Evolutionary conservation across 495 filamentous ascomycete genomes (phyloP), one percentile per base, ranked within the genome.

Genomic region (Penicillium arizonense): DNA sequence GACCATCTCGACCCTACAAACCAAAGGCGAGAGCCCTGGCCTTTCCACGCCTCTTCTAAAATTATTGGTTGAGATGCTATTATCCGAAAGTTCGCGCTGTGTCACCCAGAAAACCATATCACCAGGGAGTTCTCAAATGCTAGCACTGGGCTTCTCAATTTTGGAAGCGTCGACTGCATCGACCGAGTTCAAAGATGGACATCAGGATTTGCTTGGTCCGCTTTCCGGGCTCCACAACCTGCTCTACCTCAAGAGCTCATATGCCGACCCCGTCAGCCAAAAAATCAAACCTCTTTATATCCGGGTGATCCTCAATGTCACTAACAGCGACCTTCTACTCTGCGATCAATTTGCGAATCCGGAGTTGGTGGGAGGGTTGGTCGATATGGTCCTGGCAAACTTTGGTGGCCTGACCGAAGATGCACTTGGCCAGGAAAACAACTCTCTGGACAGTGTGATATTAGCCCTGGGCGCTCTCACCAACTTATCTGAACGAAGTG

Each of bases 401-500:
- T 76, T 76, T 37, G 39, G 53, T 13, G 55, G 70, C 21, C 53
- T 79, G 21, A 69, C 74, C 4, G 67, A 71, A n/a, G 62, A 70
- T 41, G 52, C 74, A 8, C 63, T 62, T 11, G 70, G 74, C 28
- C 67, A 82, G 21, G 68, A 82, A 33, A 72, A 76, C 37, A 59
- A 76, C 28, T 62, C 77, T 13, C 68, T 92, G 20, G 87, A 97
- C 54, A 78, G 79, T 20, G 79, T 96, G 16, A 84, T 96, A 44
- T 76, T 97, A 50, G 80, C 87, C 39, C 71, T 96, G 32, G 95
- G 91, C 0, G 83, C 87, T 47, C 82, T 96, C 64, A 96, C 94
- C 61, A 98, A 98, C 63, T 79, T 97, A 54, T 85, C 87, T 14
- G 93, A 96, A 61, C 84, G 86, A 57, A 88, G 83, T 47, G 74